Conservation (phyloP, 805 yeast species). For the Metschnikowia cubensis region DNA sequence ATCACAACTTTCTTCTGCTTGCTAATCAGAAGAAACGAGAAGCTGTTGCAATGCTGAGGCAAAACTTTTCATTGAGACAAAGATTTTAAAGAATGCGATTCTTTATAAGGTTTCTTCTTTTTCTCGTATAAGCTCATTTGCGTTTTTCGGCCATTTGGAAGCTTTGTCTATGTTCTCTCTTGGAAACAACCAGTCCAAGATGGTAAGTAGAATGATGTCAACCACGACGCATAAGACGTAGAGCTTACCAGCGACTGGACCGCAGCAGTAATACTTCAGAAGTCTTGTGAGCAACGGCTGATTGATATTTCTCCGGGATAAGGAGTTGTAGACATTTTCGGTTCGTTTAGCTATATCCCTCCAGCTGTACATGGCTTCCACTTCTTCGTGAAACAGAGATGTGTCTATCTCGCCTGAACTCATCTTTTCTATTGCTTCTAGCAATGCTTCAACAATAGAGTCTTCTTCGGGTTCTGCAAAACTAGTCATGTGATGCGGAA, state of each 20-base stretch:
- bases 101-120: background rate
- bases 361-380: conserved; percentile 88
- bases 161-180: conserved; percentile 65
- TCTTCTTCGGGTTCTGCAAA: conserved; percentile 88
- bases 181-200: conserved; percentile 74
- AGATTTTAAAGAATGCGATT: background rate
- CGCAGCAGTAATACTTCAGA: conserved; percentile 62
- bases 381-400: conserved; percentile 69
- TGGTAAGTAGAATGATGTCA: conserved; percentile 59
- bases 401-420: conserved; percentile 63
- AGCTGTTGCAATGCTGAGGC: background rate
- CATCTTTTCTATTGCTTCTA: conserved; percentile 62
- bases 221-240: conserved; percentile 77
- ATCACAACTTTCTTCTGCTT: background rate
- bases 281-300: conserved; percentile 58
- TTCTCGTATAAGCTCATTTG: background rate
- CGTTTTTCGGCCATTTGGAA: conserved; percentile 67
- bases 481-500: conserved; percentile 89
- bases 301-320: conserved; percentile 37
- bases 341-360: conserved; percentile 81
- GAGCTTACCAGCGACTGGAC: conserved; percentile 81
- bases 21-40: background rate
- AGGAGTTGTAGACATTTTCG: conserved; percentile 66
- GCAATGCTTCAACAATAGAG: conserved; percentile 66
- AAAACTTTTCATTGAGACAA: background rate